Evolutionary conservation across 345 rosid species (phyloP).

Genomic region (Eucalyptus victrix): DNA sequence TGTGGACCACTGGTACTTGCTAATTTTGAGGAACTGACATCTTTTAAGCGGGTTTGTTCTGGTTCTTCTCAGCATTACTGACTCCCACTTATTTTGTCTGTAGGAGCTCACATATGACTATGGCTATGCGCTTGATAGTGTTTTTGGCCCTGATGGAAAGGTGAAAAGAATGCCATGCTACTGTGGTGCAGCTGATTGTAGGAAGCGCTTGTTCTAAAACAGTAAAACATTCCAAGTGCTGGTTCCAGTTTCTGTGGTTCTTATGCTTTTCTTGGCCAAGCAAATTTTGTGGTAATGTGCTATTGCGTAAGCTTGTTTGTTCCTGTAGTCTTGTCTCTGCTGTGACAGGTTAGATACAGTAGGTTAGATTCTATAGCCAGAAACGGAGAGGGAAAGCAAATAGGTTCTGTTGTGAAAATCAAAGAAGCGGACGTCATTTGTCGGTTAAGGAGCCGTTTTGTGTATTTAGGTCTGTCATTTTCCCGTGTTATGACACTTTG

Average conservation of each 20-base stretch:
- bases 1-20: neutral
- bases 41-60: neutral
- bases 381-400: neutral
- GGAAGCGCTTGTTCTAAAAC: constrained; percentile 54
- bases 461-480: neutral
- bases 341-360: neutral
- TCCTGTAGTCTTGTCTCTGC: neutral
- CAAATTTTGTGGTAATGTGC: neutral
- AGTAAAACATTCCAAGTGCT: neutral
- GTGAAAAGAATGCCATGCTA: constrained; percentile 54
- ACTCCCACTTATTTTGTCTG: neutral
- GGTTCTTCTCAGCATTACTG: neutral
- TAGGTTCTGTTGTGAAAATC: neutral
- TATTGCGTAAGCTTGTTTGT: neutral
- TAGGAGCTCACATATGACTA: constrained; percentile 93
- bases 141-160: constrained; percentile 63
- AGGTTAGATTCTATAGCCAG: neutral
- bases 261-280: neutral
- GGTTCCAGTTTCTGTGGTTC: neutral
- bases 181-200: constrained; percentile 69
- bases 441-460: neutral
- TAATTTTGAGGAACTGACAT: neutral
- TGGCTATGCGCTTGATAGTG: constrained; percentile 76
- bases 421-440: neutral
- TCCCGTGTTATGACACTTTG: neutral